A percentile compares a stretch with the other conserved stretches of the same genome.
phyloP scores from a whole-genome alignment of 106 monocot species.

The Dendrobium nobile region DNA sequence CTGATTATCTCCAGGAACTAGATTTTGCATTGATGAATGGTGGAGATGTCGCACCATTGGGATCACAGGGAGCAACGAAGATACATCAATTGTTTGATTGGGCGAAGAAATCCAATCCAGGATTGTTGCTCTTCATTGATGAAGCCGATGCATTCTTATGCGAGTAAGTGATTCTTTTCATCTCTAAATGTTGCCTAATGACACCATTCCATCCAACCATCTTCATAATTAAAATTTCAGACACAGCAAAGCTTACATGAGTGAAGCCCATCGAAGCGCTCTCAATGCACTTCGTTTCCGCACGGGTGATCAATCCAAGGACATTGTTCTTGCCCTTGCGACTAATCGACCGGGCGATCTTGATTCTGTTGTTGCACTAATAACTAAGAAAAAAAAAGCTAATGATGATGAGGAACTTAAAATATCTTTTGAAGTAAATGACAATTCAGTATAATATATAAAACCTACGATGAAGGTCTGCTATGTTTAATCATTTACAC shows the following conservation, averaged over 20 bases:
- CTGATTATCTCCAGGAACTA: slow-evolving; percentile 39
- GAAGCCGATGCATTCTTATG: slow-evolving; percentile 99
- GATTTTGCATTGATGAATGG: slow-evolving; percentile 98
- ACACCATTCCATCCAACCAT: neutral
- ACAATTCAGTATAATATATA: too few relatives aligned
- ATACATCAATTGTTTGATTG: slow-evolving; percentile 98
- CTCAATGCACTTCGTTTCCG: slow-evolving; percentile 84
- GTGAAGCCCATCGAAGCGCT: slow-evolving; percentile 75
- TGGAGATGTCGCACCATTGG: slow-evolving; percentile 94
- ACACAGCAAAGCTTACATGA: slow-evolving; percentile 78
- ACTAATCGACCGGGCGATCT: slow-evolving; percentile 93
- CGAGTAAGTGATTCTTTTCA: slow-evolving; percentile 62
- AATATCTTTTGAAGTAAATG: too few relatives aligned
- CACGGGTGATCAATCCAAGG: slow-evolving; percentile 80
- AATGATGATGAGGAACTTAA: too few relatives aligned
- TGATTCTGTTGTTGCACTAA: slow-evolving; percentile 65
- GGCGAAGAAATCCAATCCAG: slow-evolving; percentile 83
- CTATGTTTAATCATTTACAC: too few relatives aligned
- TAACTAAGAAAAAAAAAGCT: too few relatives aligned
- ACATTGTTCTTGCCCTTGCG: slow-evolving; percentile 83
- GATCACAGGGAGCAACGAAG: slow-evolving; percentile 92
- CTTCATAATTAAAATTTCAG: slow-evolving; percentile 15
- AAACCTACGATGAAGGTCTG: too few relatives aligned
- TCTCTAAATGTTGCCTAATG: neutral
- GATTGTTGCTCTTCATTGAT: slow-evolving; percentile 87